Percentiles rank a stretch among this genome's conserved stretches.
Evolutionary conservation across 2,329 filamentous ascomycete species (phyloP).

Genomic region (Colletotrichum chrysophilum): DNA sequence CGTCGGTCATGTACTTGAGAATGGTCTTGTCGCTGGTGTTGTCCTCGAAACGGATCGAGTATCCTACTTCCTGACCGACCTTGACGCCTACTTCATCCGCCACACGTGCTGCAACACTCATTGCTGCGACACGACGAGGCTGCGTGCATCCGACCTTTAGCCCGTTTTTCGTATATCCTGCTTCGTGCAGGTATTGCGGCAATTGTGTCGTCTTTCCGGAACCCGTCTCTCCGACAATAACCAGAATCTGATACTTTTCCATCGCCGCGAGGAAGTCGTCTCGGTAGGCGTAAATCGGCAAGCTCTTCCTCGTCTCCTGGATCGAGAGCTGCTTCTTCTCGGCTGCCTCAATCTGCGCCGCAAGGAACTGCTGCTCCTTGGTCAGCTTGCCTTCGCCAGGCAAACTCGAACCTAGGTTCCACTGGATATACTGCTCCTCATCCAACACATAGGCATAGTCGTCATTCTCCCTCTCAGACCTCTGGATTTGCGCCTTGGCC

Average conservation of each 20-base stretch:
- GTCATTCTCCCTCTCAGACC: slow-evolving; percentile 75
- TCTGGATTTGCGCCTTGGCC: slow-evolving; percentile 83
- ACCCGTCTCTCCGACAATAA: slow-evolving; percentile 94
- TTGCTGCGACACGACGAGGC: slow-evolving; percentile 91
- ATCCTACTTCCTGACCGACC: slow-evolving; percentile 90
- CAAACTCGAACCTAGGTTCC: slow-evolving; percentile 76
- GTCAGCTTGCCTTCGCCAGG: slow-evolving; percentile 76
- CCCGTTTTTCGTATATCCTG: slow-evolving; percentile 83
- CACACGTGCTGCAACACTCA: slow-evolving; percentile 96
- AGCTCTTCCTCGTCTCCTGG: slow-evolving; percentile 86
- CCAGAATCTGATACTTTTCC: slow-evolving; percentile 83
- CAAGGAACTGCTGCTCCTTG: slow-evolving; percentile 79
- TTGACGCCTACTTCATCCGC: slow-evolving; percentile 92
- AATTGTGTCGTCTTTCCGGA: slow-evolving; percentile 96
- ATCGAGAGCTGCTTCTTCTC: slow-evolving; percentile 89
- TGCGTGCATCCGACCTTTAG: slow-evolving; percentile 93
- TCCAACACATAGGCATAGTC: slow-evolving; percentile 96
- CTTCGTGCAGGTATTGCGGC: slow-evolving; percentile 91
- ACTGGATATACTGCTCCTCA: slow-evolving; percentile 85
- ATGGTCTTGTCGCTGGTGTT: slow-evolving; percentile 89
- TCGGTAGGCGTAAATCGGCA: slow-evolving; percentile 89
- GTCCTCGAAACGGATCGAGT: slow-evolving; percentile 94
- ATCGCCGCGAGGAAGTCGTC: slow-evolving; percentile 87
- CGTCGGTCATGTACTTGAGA: slow-evolving; percentile 96
- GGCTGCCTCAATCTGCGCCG: slow-evolving; percentile 84